Percentiles rank a stretch among this genome's conserved stretches.
Conservation (phyloP, 1,139 yeast genomes). For the Nematodospora anomalae region DNA sequence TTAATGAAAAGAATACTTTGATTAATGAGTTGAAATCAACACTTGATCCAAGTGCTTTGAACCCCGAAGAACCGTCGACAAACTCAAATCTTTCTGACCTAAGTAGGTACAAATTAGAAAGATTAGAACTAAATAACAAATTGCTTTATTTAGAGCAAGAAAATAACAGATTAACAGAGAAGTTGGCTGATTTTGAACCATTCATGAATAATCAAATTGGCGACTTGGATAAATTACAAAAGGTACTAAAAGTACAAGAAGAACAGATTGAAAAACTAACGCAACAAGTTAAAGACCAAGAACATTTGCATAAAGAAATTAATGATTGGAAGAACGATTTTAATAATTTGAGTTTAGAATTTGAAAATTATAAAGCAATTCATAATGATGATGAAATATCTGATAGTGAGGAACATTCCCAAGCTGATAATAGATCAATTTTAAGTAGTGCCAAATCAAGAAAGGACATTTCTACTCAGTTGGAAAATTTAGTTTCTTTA, state of each 20-base stretch:
- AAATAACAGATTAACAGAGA: constrained; percentile 40
- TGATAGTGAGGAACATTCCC: constrained; percentile 27
- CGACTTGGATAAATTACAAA: constrained; percentile 54
- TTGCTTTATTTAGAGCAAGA: constrained; percentile 49
- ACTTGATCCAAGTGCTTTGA: constrained; percentile 34
- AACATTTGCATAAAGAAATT: constrained; percentile 45
- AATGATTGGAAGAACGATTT: constrained; percentile 48
- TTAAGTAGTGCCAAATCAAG: constrained; percentile 29
- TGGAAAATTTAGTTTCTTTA: constrained; percentile 38
- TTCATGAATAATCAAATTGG: constrained; percentile 56
- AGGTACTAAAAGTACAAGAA: constrained; percentile 55
- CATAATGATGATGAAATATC: constrained; percentile 35
- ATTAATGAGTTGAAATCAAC: constrained; percentile 37
- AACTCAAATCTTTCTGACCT: constrained; percentile 32
- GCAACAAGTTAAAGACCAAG: constrained; percentile 46
- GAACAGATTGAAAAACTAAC: constrained; percentile 42
- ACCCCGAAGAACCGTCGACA: constrained; percentile 23
- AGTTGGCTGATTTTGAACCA: constrained; percentile 50
- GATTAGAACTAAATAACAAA: constrained; percentile 47
- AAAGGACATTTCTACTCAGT: constrained; percentile 39
- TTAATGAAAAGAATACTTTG: constrained; percentile 35
- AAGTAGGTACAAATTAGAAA: constrained; percentile 40
- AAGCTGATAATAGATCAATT: constrained; percentile 24
- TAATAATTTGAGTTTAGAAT: constrained; percentile 47
- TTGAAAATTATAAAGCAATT: constrained; percentile 40